These are phyloP conservation scores for Fraxinus americana DNA, from an alignment of 257 asterid species.

Conservation along the genomic window DNA sequence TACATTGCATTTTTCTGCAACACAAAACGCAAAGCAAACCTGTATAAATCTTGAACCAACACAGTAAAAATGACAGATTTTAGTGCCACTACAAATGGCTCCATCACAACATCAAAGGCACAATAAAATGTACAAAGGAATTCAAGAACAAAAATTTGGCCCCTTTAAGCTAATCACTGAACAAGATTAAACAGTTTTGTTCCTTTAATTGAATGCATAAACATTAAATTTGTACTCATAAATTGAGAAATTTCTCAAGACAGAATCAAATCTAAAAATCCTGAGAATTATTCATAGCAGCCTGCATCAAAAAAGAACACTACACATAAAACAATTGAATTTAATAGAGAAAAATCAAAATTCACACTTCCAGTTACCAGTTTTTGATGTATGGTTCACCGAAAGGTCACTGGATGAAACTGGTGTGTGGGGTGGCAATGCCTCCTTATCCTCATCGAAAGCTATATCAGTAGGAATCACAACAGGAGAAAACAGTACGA, in stretches of 20 bases:
- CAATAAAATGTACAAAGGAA: not conserved
- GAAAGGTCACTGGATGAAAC: conserved; percentile 13
- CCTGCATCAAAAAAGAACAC: not conserved
- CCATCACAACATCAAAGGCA: not conserved
- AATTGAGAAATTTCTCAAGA: not conserved
- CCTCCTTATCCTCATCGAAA: conserved; percentile 1
- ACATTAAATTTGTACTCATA: conserved; percentile 7
- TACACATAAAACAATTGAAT: not conserved
- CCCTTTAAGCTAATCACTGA: not conserved
- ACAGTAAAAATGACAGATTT: not conserved
- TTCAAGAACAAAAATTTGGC: not conserved
- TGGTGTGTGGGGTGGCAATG: conserved; percentile 33
- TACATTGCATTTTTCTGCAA: conserved; percentile 58
- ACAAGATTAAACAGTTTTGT: not conserved
- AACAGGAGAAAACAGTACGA: conserved; percentile 41
- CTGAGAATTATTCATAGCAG: not conserved
- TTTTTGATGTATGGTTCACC: conserved; percentile 31
- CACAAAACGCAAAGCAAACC: not conserved
- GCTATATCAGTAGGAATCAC: conserved; percentile 27
- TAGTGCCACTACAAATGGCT: not conserved
- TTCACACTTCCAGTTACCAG: conserved; percentile 45
- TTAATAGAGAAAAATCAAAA: conserved; percentile 1
- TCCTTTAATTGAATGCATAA: not conserved
- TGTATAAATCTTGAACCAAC: not conserved
- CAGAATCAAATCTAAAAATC: not conserved